Conservation (phyloP, 192 early-diverging fungal genomes). For the Funneliformis mosseae region DNA sequence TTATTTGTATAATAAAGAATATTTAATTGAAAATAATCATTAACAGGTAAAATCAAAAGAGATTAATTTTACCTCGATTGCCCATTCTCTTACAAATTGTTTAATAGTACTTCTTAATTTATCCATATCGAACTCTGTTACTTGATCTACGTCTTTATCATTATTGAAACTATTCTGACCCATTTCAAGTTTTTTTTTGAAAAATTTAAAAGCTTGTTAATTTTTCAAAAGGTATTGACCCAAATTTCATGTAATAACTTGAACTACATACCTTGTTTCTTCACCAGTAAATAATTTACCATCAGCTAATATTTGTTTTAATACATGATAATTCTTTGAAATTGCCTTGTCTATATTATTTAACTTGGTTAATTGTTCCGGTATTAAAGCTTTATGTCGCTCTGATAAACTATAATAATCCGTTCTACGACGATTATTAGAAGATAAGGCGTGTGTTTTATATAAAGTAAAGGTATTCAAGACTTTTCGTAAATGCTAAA, state of each 20-base stretch:
- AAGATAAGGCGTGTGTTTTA: conserved; percentile 59
- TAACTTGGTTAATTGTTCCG: conserved; percentile 64
- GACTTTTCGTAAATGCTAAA: conserved; percentile 55
- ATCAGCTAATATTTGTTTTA: conserved; percentile 56
- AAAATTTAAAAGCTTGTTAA: neutral
- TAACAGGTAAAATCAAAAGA: neutral
- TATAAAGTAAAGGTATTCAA: conserved; percentile 64
- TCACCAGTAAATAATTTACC: conserved; percentile 49
- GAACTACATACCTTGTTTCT: conserved; percentile 23
- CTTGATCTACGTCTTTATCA: conserved; percentile 29
- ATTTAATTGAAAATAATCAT: neutral
- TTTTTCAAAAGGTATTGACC: conserved; percentile 38
- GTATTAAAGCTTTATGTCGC: conserved; percentile 61
- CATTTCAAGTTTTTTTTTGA: conserved; percentile 39
- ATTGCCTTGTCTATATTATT: conserved; percentile 62
- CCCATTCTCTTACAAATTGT: conserved; percentile 97
- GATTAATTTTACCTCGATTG: conserved; percentile 62
- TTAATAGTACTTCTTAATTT: conserved; percentile 87
- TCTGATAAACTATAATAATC: conserved; percentile 64
- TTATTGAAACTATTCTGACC: conserved; percentile 37
- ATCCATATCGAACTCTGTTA: conserved; percentile 77
- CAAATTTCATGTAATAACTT: neutral
- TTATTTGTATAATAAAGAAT: conserved; percentile 24
- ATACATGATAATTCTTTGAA: conserved; percentile 57
- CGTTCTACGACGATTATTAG: conserved; percentile 62